A percentile compares a stretch with the other conserved stretches of the same genome.
phyloP scores from a whole-genome alignment of 495 filamentous ascomycete genomes.

The Talaromyces stipitatus region DNA sequence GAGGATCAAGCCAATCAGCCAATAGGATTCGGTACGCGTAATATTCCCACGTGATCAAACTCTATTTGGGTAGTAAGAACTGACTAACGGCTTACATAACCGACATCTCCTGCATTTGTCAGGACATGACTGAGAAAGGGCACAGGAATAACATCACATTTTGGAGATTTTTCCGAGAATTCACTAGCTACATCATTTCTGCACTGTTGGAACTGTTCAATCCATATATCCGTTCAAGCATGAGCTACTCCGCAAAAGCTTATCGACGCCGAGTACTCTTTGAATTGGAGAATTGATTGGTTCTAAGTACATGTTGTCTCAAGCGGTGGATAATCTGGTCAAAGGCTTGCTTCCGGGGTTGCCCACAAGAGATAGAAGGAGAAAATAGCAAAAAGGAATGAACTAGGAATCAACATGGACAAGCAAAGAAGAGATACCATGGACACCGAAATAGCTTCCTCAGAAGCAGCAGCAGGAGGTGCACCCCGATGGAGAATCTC shows the following conservation, averaged over 20 bases:
- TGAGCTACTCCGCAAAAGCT: background rate
- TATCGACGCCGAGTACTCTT: background rate
- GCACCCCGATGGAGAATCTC: constrained; percentile 27
- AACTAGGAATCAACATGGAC: background rate
- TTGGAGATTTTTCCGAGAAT: no score
- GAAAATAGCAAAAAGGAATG: background rate
- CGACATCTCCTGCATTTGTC: no score
- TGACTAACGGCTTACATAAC: background rate
- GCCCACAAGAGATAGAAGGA: background rate
- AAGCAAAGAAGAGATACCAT: constrained; percentile 10
- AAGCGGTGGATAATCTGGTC: no score
- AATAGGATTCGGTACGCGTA: background rate
- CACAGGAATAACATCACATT: no score
- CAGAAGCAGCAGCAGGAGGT: constrained; percentile 7
- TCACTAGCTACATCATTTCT: no score
- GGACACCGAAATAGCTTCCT: constrained; percentile 9
- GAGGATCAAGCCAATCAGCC: background rate
- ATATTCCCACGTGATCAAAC: background rate
- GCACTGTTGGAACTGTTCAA: no score
- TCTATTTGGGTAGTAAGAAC: background rate
- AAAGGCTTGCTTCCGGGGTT: no score
- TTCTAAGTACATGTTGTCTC: background rate
- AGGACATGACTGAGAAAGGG: no score
- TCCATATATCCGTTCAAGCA: background rate
- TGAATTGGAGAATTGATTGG: background rate